Evolutionary conservation across 2,329 filamentous ascomycete species (phyloP), one percentile per base, ranked within the genome.

Genomic region (Colletotrichum godetiae): DNA sequence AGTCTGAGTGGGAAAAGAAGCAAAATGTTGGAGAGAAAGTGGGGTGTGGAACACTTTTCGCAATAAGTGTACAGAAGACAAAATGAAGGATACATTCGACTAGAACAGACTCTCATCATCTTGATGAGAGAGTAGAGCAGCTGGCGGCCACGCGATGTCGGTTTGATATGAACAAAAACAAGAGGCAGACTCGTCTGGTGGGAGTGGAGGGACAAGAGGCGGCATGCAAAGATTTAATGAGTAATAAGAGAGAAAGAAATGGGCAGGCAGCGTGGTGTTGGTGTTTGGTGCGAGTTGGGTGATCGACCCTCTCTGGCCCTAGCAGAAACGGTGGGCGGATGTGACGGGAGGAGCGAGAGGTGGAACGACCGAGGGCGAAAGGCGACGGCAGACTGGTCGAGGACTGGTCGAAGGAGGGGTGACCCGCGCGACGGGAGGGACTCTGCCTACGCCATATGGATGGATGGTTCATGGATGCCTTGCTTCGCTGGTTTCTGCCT

Each of bases 151-250:
- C 27, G 53, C 24, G 2, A 56, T 5, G 35, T 57, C 53, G 35
- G 22, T 24, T 22, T 33, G 64, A 52, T 61, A 55, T 52, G 42
- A 67, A 53, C 42, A 61, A 42, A 61, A 56, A 27, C 46, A 46
- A 64, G 46, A 60, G 58, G 58, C 33, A 55, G 58, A 52, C n/a
- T 67, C 58, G 72, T 57, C 33, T 37, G 72, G 62, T 57, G 61
- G 60, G 57, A 72, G 72, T 67, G 72, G 68, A 72, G 72, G 67
- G 68, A 72, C 67, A 52, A 67, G 72, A 72, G 52, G 53, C 68
- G 61, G 68, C 68, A 74, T 72, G 68, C 72, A 68, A 64, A 74
- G 72, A 64, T 72, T 63, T 72, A 64, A 72, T 74, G 63, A 72
- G 68, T 72, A 74, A 72, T 74, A 67, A 72, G 37, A 68, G 68